Conservation (phyloP, 2,329 filamentous ascomycete genomes). For the Capronia coronata region DNA sequence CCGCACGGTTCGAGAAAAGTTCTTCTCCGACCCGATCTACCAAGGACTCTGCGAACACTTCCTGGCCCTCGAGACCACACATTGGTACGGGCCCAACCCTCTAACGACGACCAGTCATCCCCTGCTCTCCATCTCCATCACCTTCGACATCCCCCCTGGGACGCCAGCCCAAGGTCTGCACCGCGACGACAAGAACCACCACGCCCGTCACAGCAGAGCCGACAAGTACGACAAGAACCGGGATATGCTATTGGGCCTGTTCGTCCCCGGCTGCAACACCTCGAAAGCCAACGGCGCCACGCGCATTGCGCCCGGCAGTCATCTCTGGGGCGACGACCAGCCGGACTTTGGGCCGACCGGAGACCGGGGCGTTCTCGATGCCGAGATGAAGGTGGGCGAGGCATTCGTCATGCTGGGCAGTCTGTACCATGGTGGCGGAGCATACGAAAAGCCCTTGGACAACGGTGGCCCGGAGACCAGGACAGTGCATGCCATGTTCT, state of each 20-base stretch:
- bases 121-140: slow-evolving; percentile 36
- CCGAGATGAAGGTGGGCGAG: slow-evolving; percentile 34
- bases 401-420: slow-evolving; percentile 38
- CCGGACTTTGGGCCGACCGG: slow-evolving; percentile 34
- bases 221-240: slow-evolving; percentile 30
- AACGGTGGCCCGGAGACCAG: slow-evolving; percentile 25
- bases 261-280: slow-evolving; percentile 36
- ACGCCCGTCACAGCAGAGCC: slow-evolving; percentile 31
- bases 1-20: slow-evolving; percentile 35
- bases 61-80: slow-evolving; percentile 33
- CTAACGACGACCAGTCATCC: slow-evolving; percentile 33
- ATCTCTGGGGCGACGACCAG: slow-evolving; percentile 37
- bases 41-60: slow-evolving; percentile 35
- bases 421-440: slow-evolving; percentile 36
- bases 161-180: slow-evolving; percentile 34
- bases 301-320: slow-evolving; percentile 35
- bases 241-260: slow-evolving; percentile 35
- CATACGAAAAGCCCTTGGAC: slow-evolving; percentile 30
- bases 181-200: slow-evolving; percentile 39
- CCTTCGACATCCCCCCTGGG: slow-evolving; percentile 35
- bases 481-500: slow-evolving; percentile 39
- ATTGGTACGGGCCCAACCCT: slow-evolving; percentile 33
- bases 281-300: slow-evolving; percentile 35
- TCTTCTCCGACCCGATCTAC: slow-evolving; percentile 34
- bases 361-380: slow-evolving; percentile 30